These are phyloP conservation scores for Candida tropicalis DNA, from an alignment of 1,139 yeast genomes.

Conservation along the genomic window DNA sequence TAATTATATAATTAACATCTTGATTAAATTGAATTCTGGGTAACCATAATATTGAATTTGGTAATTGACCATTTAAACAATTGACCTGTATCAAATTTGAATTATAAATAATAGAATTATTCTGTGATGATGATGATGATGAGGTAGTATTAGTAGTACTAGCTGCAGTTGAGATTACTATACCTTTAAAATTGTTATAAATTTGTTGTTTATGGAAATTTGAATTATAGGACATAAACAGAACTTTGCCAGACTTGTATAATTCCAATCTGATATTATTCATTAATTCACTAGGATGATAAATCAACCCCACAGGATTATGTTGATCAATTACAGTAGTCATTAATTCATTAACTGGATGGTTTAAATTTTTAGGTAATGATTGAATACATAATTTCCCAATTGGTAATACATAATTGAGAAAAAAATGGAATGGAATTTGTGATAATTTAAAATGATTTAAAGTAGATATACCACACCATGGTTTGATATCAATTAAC, in stretches of 20 bases:
- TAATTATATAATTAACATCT: background rate
- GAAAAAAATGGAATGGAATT: background rate
- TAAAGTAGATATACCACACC: conserved; percentile 29
- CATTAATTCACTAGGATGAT: conserved; percentile 19
- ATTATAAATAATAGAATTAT: conserved; percentile 5
- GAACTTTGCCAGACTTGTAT: conserved; percentile 13
- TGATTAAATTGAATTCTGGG: conserved; percentile 19
- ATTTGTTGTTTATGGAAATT: background rate
- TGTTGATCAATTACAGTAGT: conserved; percentile 1
- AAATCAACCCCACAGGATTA: conserved; percentile 16
- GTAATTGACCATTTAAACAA: conserved; percentile 5
- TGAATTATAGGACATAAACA: conserved; percentile 10
- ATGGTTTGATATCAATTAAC: conserved; percentile 18
- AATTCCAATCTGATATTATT: conserved; percentile 14
- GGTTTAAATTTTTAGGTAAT: background rate
- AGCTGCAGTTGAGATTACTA: background rate
- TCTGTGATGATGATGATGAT: background rate
- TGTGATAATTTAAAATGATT: conserved; percentile 14
- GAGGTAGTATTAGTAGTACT: background rate
- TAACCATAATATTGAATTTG: conserved; percentile 23
- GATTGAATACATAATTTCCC: conserved; percentile 1
- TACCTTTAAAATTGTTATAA: background rate
- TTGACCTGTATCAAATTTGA: conserved; percentile 6
- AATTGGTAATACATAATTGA: conserved; percentile 2
- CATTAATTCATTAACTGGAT: conserved; percentile 3